Evolutionary conservation across 1,284 basidiomycete species (phyloP).

Genomic region (Ustilago esculenta): DNA sequence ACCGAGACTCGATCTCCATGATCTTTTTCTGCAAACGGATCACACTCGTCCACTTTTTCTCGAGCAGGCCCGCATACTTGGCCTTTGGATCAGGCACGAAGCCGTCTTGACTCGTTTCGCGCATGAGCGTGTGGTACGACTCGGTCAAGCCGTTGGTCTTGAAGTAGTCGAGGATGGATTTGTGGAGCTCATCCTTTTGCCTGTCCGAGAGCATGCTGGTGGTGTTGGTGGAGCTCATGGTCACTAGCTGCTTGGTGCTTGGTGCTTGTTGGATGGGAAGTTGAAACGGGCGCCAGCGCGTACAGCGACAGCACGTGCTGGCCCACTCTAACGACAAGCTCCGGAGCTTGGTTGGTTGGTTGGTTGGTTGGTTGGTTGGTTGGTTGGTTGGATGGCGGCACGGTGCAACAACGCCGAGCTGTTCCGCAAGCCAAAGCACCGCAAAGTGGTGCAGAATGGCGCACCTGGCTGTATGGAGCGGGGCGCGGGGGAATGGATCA

Average conservation of each 20-base stretch:
- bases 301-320: too few relatives aligned
- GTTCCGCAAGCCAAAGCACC: too few relatives aligned
- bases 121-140: conserved; percentile 75
- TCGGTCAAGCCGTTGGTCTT: conserved; percentile 75
- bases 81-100: conserved; percentile 83
- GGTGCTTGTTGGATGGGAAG: too few relatives aligned
- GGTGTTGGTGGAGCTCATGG: conserved; percentile 45
- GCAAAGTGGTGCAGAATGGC: too few relatives aligned
- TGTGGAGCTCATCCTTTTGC: conserved; percentile 86
- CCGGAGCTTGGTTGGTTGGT: too few relatives aligned
- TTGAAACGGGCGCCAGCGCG: too few relatives aligned
- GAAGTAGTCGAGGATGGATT: conserved; percentile 85
- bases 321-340: too few relatives aligned
- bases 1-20: conserved; percentile 79
- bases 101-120: conserved; percentile 72
- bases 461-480: too few relatives aligned
- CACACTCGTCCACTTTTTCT: conserved; percentile 95
- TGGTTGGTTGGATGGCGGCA: too few relatives aligned
- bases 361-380: too few relatives aligned
- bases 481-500: too few relatives aligned
- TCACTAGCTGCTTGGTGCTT: too few relatives aligned
- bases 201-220: conserved; percentile 74
- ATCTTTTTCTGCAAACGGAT: conserved; percentile 88
- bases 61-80: conserved; percentile 82
- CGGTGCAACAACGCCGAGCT: not conserved